These are phyloP conservation scores for Centella asiatica DNA, from an alignment of 129 eudicot species.

Conservation along the genomic window DNA sequence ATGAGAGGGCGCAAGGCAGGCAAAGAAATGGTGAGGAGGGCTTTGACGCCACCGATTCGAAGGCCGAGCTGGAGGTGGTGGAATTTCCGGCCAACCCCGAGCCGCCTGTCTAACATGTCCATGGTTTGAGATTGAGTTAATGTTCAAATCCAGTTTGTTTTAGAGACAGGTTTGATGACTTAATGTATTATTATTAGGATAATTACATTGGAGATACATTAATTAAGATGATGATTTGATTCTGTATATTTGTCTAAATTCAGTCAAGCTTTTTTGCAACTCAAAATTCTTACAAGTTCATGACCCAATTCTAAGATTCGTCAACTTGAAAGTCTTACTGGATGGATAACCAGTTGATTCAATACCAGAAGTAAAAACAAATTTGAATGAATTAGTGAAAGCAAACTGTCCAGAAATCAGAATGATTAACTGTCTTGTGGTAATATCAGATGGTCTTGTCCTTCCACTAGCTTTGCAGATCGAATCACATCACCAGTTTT, in stretches of 20 bases:
- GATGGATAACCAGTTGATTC: conserved; percentile 9
- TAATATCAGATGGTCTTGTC: conserved; percentile 74
- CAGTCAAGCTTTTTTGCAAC: not conserved
- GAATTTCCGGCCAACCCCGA: conserved; percentile 65
- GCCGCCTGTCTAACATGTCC: conserved; percentile 74
- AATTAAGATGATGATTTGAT: no score
- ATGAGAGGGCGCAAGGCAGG: conserved; percentile 35
- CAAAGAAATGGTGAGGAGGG: conserved; percentile 60
- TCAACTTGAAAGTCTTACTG: conserved; percentile 4
- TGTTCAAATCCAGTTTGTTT: not conserved
- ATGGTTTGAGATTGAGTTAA: conserved; percentile 16
- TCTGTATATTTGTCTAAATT: not conserved
- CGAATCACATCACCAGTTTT: conserved; percentile 75
- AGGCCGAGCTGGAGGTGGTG: conserved; percentile 45
- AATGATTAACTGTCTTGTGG: conserved; percentile 41
- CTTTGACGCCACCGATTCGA: conserved; percentile 50
- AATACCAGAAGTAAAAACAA: not conserved
- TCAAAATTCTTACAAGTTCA: not conserved
- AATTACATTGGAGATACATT: not conserved
- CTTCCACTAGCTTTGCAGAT: conserved; percentile 86
- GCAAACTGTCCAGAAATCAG: not conserved
- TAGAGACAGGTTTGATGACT: not conserved
- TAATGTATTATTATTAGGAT: not conserved
- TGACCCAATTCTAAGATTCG: not conserved
- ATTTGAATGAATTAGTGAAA: not conserved